Percentiles rank a stretch among this genome's conserved stretches.
Evolutionary conservation across 192 early-diverging fungal species (phyloP).

Genomic region (Coemansia guatemalensis): DNA sequence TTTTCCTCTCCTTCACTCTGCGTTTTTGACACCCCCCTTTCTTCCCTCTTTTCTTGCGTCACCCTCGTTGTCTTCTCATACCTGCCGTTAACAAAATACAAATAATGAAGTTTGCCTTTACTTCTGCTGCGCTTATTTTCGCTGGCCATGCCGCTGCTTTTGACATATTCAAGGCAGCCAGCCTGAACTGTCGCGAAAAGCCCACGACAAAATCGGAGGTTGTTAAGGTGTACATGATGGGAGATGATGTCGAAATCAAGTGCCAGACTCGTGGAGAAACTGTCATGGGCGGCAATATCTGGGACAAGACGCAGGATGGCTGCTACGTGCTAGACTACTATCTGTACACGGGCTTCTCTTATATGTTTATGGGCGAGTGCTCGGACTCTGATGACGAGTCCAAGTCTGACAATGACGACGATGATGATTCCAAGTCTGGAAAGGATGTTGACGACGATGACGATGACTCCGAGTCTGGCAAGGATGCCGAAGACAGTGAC

Average conservation of each 20-base stretch:
- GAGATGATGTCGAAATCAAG: conserved; percentile 40
- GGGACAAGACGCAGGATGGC: conserved; percentile 49
- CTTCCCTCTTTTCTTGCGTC: background rate
- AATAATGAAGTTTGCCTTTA: conserved; percentile 15
- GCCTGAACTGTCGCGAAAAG: conserved; percentile 46
- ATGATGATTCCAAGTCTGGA: background rate
- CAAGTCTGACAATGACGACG: background rate
- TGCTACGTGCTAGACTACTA: conserved; percentile 55
- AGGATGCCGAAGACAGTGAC: background rate
- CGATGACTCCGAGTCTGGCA: background rate
- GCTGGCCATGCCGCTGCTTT: conserved; percentile 24
- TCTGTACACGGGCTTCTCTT: conserved; percentile 27
- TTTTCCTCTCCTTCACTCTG: background rate
- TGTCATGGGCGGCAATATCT: conserved; percentile 29
- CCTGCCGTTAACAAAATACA: background rate
- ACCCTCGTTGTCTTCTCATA: background rate
- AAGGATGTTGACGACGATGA: background rate
- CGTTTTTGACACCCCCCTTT: background rate
- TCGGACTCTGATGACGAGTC: background rate
- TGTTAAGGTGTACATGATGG: conserved; percentile 37
- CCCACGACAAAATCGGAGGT: conserved; percentile 27
- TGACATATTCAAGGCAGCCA: conserved; percentile 32
- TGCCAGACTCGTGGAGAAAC: conserved; percentile 42
- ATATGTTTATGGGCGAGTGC: conserved; percentile 25
- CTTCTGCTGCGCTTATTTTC: conserved; percentile 13